Percentiles rank a stretch among this genome's conserved stretches.
Conservation (phyloP, 2,329 filamentous ascomycete genomes). For the Fusarium sp. region DNA sequence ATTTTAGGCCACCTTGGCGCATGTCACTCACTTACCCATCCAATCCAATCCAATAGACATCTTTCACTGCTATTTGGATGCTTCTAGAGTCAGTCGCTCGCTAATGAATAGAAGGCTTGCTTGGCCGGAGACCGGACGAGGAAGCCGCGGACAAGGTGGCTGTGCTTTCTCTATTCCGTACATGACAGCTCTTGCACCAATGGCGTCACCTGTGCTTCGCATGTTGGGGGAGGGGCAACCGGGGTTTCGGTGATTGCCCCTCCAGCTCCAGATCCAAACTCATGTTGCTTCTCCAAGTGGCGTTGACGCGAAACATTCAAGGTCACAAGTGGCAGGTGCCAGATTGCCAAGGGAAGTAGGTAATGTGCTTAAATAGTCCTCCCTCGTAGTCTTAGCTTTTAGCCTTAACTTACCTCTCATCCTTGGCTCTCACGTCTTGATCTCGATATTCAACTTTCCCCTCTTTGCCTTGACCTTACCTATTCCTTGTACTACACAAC, state of each 20-base stretch:
- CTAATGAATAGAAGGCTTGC: neutral
- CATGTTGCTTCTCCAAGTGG: slow-evolving; percentile 12
- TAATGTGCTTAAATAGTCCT: slow-evolving; percentile 22
- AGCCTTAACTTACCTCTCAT: neutral
- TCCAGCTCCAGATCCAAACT: slow-evolving; percentile 12
- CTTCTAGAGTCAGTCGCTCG: neutral
- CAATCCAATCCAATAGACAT: neutral
- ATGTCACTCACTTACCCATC: neutral
- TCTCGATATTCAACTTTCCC: neutral
- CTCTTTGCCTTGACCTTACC: slow-evolving; percentile 7
- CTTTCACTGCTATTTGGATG: neutral
- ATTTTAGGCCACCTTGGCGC: slow-evolving; percentile 7
- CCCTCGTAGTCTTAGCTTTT: neutral
- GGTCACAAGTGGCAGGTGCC: slow-evolving; percentile 29
- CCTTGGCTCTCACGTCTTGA: neutral
- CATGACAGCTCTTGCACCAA: slow-evolving; percentile 20
- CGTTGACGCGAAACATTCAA: slow-evolving; percentile 22
- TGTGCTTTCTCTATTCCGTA: slow-evolving; percentile 19
- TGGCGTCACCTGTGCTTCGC: slow-evolving; percentile 28
- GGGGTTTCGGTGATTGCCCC: slow-evolving; percentile 26
- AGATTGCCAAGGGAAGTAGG: slow-evolving; percentile 19
- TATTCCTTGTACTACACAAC: neutral
- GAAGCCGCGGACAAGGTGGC: slow-evolving; percentile 15
- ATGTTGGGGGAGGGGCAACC: slow-evolving; percentile 28
- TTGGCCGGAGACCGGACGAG: neutral